Evolutionary conservation across 2,329 filamentous ascomycete genomes (phyloP), one percentile per base, ranked within the genome.

Genomic region (Hymenotorrendiella dingleyae): DNA sequence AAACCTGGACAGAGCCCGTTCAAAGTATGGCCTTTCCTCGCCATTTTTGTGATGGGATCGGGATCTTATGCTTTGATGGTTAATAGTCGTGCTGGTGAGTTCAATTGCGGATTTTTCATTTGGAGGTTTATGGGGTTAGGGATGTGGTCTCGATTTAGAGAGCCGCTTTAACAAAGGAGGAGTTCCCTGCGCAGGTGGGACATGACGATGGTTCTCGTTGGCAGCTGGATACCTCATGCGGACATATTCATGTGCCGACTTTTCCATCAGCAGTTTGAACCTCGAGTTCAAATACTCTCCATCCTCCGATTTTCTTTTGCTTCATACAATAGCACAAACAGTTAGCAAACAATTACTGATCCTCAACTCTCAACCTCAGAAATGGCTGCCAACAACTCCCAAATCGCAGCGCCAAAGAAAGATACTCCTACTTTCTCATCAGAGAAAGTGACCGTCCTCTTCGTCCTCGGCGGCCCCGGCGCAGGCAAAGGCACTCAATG

Each of bases 401-500:
- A 55, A 51, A 67, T 69, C 59, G 65, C 66, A 47, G 67, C 71
- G 51, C 71, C 74, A 22, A 63, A 69, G 49, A 83, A 82, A 64
- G 62, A 51, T 38, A 64, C 61, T 6, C 84, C 90, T 4, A 79
- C 80, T 60, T 96, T 94, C 75, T 82, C 78, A 45, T 69, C 83
- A 37, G 60, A 78, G 43, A 74, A 89, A 46, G 86, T 94, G 23
- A 93, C 88, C n/a, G 90, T 97, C 46, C 71, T 98, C 65, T 97
- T 95, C 71, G 88, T 97, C 50, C 88, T 98, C 48, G 91, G 91
- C 64, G 93, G 93, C 2, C 93, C 93, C 11, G 93, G 93, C 52
- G 87, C 90, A 50, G 93, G 93, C 58, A 98, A 98, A 66, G 93
- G 93, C 58, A 98, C 93, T 3, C 91, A 98, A 67, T 97, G 91